These are phyloP conservation scores for Digitaria exilis DNA, from an alignment of 202 grass and related monocot genomes.

Conservation along the genomic window DNA sequence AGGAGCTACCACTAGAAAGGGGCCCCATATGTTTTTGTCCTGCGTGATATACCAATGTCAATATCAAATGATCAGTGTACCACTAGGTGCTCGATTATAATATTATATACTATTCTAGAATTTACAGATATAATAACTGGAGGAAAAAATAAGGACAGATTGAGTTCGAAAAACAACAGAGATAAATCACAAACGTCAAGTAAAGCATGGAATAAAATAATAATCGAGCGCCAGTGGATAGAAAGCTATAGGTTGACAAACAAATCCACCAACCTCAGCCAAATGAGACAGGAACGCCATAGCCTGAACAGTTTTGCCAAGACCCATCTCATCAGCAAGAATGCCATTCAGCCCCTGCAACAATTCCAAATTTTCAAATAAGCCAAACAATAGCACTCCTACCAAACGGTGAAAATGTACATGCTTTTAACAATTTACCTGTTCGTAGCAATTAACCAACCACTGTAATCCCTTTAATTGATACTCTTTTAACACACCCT, in stretches of 20 bases:
- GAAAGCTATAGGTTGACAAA: constrained; percentile 11
- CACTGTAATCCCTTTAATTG: constrained; percentile 98
- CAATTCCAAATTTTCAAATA: constrained; percentile 36
- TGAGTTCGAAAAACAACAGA: neutral
- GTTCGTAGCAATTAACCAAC: constrained; percentile 99
- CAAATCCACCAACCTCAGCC: constrained; percentile 84
- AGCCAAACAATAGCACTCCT: constrained; percentile 10
- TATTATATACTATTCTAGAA: constrained; percentile 1
- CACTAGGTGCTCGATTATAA: neutral
- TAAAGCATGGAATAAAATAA: neutral
- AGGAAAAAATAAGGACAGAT: constrained; percentile 15
- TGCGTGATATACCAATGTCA: constrained; percentile 45
- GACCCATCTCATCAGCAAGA: constrained; percentile 99
- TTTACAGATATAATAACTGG: neutral
- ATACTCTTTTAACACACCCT: constrained; percentile 96
- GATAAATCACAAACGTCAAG: neutral
- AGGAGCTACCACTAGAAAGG: constrained; percentile 98
- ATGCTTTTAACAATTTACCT: constrained; percentile 56
- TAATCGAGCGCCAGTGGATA: constrained; percentile 6
- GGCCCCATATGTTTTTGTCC: constrained; percentile 99
- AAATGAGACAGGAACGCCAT: constrained; percentile 99
- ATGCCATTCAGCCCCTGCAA: constrained; percentile 96
- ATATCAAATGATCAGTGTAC: constrained; percentile 18
- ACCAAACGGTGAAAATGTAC: constrained; percentile 8
- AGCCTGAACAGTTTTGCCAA: constrained; percentile 98